Percentiles rank a stretch among this genome's conserved stretches.
These are phyloP conservation scores for Delonix regia DNA, from an alignment of 306 rosid genomes.

Conservation along the genomic window DNA sequence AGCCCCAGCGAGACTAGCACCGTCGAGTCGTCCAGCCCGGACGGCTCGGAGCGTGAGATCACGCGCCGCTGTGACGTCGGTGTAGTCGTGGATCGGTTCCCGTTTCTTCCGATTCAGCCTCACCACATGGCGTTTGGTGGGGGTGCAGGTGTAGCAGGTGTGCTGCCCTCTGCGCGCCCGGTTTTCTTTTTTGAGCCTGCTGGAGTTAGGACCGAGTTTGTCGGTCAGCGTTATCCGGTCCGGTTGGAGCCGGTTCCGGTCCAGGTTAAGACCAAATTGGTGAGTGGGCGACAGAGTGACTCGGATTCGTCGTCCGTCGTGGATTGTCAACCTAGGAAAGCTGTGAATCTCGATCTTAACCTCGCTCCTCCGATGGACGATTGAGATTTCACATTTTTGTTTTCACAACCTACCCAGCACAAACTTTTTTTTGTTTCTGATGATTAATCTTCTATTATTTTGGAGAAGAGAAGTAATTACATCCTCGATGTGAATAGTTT, in stretches of 20 bases:
- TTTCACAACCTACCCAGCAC: background rate
- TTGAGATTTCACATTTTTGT: conserved; percentile 25
- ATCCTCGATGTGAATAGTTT: conserved; percentile 37
- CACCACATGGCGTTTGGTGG: conserved; percentile 32
- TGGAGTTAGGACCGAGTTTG: conserved; percentile 28
- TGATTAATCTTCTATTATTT: conserved; percentile 36
- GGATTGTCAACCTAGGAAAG: conserved; percentile 51
- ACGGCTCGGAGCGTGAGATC: conserved; percentile 41
- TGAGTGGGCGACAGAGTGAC: conserved; percentile 48
- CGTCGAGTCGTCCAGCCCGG: conserved; percentile 49
- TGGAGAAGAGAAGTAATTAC: conserved; percentile 32
- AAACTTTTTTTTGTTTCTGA: background rate
- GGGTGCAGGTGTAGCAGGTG: background rate
- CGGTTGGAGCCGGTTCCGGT: conserved; percentile 45
- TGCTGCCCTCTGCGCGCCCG: conserved; percentile 34
- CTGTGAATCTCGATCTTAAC: conserved; percentile 68
- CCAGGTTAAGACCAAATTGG: conserved; percentile 27
- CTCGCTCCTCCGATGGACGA: conserved; percentile 63
- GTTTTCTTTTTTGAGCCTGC: conserved; percentile 40
- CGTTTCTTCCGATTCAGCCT: conserved; percentile 48
- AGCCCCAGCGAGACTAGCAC: conserved; percentile 61
- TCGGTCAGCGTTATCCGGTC: conserved; percentile 44
- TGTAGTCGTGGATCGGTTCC: conserved; percentile 40
- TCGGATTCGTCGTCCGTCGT: conserved; percentile 56
- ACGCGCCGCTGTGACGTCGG: conserved; percentile 25